Evolutionary conservation across 306 rosid genomes (phyloP).

Genomic region (Vachellia pachyceras): DNA sequence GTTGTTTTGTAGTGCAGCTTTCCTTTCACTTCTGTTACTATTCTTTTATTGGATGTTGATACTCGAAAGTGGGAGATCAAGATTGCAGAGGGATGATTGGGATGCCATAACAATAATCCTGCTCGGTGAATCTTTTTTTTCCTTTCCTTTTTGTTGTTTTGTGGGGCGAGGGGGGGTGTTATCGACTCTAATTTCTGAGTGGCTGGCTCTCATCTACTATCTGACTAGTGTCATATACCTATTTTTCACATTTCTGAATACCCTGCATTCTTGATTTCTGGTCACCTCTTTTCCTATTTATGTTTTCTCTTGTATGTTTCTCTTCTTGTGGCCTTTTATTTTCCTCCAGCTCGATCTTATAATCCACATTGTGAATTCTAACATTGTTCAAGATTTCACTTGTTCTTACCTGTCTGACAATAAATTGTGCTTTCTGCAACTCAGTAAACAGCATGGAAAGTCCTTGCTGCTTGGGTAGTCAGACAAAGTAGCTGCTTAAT

Average conservation of each 20-base stretch:
- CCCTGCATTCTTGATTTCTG: background rate
- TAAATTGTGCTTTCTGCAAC: constrained; percentile 25
- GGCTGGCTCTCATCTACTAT: background rate
- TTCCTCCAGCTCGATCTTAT: background rate
- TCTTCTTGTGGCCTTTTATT: background rate
- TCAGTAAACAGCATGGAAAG: constrained; percentile 51
- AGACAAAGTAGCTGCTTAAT: constrained; percentile 47
- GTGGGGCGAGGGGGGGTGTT: too few species aligned
- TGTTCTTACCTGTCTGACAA: background rate
- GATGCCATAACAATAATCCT: background rate
- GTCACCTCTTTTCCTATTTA: background rate
- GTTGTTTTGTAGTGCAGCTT: background rate
- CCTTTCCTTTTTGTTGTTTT: too few species aligned
- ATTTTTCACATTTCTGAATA: background rate
- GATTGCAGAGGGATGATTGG: background rate
- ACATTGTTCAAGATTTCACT: background rate
- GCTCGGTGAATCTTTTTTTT: background rate
- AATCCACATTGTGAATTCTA: background rate
- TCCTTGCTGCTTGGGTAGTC: constrained; percentile 37
- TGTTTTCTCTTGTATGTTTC: background rate
- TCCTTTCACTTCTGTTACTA: background rate
- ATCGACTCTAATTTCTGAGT: background rate
- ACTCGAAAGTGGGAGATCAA: background rate
- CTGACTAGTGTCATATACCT: background rate
- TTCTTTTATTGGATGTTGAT: background rate